Conservation (phyloP, 1,284 basidiomycete species). For the Salmacisia buchloeana region DNA sequence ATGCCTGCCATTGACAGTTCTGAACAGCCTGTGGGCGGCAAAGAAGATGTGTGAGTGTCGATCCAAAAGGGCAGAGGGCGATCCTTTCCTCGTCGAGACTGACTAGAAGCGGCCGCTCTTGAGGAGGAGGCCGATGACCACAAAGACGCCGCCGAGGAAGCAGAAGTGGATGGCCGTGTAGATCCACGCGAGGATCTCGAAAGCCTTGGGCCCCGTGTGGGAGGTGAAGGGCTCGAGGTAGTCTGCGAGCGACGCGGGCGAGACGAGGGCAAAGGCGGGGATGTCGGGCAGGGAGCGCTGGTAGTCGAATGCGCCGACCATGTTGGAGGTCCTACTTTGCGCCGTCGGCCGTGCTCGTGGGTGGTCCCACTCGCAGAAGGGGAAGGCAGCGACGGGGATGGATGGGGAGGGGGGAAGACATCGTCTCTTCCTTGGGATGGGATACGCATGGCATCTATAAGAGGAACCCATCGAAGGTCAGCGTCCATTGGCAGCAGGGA, state of each 20-base stretch:
- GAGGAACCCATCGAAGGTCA: too few species aligned
- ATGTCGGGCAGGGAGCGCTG: background rate
- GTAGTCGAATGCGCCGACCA: constrained; percentile 3
- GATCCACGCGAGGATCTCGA: background rate
- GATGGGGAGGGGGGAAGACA: too few species aligned
- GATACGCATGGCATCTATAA: too few species aligned
- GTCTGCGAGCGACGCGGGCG: background rate
- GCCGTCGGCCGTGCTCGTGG: background rate
- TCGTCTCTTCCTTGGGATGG: too few species aligned
- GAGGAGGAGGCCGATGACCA: background rate
- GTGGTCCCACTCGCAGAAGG: background rate
- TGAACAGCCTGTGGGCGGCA: background rate
- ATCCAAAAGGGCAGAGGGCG: background rate
- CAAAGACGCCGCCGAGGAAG: background rate
- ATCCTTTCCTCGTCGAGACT: background rate
- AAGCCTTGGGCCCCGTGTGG: background rate
- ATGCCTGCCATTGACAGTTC: constrained; percentile 1
- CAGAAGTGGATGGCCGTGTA: background rate
- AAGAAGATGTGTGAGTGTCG: background rate
- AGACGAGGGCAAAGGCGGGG: background rate
- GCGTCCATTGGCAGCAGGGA: too few species aligned
- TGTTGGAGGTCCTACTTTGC: background rate
- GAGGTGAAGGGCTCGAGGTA: background rate
- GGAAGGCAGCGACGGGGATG: background rate
- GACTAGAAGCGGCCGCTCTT: background rate